Evolutionary conservation across 1,139 yeast species (phyloP).

Genomic region (Yamadazyma siamensis): DNA sequence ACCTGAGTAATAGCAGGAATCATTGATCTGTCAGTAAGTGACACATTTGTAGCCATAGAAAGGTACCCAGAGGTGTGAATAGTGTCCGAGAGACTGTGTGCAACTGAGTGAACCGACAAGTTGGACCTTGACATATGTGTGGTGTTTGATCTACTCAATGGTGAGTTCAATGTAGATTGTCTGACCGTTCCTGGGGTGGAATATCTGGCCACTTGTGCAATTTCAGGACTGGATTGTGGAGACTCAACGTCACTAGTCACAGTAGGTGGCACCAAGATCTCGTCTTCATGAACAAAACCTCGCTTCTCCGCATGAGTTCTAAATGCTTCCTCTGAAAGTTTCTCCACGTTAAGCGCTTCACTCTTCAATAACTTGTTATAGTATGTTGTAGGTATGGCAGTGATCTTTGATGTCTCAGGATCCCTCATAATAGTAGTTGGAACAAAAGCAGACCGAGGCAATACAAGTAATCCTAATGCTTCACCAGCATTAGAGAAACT

Average conservation of each 20-base stretch:
- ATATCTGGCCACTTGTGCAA: conserved; percentile 15
- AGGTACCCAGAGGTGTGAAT: conserved; percentile 30
- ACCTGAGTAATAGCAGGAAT: conserved; percentile 89
- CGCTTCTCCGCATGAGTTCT: conserved; percentile 46
- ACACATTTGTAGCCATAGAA: conserved; percentile 68
- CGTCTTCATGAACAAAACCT: conserved; percentile 37
- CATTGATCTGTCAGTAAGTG: conserved; percentile 69
- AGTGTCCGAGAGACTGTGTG: conserved; percentile 23
- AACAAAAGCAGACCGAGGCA: conserved; percentile 54
- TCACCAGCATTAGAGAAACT: conserved; percentile 33
- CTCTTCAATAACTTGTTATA: conserved; percentile 53
- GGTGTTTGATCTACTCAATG: conserved; percentile 6
- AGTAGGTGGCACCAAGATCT: conserved; percentile 15
- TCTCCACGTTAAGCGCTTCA: conserved; percentile 42
- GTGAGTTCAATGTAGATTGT: conserved; percentile 4
- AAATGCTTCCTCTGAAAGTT: conserved; percentile 44
- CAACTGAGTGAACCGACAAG: conserved; percentile 29
- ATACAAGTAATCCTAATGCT: conserved; percentile 45
- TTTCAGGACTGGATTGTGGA: conserved; percentile 12
- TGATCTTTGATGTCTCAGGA: conserved; percentile 57
- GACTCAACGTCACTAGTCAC: conserved; percentile 12
- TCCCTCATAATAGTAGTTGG: conserved; percentile 56
- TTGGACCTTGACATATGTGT: conserved; percentile 28
- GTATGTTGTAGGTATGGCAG: conserved; percentile 61
- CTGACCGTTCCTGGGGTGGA: conserved; percentile 15